These are phyloP conservation scores for Platanus orientalis DNA, from an alignment of 164 flowering plant species.

Conservation along the genomic window DNA sequence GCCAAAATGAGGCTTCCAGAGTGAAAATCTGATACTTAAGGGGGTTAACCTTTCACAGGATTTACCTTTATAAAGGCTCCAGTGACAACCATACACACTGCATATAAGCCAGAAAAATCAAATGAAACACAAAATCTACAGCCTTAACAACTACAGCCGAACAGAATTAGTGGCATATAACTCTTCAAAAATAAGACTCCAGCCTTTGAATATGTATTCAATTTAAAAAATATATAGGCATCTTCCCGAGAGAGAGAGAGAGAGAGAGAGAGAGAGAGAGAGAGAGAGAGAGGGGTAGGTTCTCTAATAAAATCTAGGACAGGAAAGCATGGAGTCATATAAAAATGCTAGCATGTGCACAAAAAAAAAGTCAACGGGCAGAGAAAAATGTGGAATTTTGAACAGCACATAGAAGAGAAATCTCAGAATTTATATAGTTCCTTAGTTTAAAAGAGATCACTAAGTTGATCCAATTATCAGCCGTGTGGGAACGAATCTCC, in stretches of 20 bases:
- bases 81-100: neutral
- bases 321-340: neutral
- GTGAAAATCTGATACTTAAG: neutral
- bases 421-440: neutral
- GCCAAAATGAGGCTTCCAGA: neutral
- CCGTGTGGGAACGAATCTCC: neutral
- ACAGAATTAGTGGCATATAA: neutral
- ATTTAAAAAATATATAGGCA: too few relatives aligned
- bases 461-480: neutral
- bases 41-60: neutral
- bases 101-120: neutral
- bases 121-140: neutral
- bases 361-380: neutral
- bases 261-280: too few relatives aligned
- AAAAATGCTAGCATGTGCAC: too few relatives aligned
- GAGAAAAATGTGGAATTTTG: neutral
- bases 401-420: neutral
- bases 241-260: too few relatives aligned
- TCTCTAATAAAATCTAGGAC: neutral
- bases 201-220: too few relatives aligned
- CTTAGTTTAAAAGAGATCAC: neutral
- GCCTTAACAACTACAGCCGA: neutral
- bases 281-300: neutral
- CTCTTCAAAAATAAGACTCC: too few relatives aligned
- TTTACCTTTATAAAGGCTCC: neutral